A percentile compares a stretch with the other conserved stretches of the same genome.
phyloP scores from a whole-genome alignment of 139 green algal species.

The Coccomyxa sp. region DNA sequence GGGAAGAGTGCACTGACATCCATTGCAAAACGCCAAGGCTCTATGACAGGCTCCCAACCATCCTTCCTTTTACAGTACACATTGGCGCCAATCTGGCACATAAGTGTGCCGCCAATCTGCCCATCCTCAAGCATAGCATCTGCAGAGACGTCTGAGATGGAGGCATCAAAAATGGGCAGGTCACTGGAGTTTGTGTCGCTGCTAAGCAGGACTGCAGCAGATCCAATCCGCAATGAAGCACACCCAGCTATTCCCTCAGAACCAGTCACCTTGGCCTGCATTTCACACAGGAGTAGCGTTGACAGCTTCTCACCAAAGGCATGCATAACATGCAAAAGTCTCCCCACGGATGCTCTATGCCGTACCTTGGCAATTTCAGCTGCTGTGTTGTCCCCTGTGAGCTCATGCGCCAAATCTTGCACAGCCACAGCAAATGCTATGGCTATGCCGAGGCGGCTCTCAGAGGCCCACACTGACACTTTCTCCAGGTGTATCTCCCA shows the following conservation, averaged over 20 bases:
- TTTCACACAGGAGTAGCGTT: no score
- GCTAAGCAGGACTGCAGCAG: conserved; percentile 15
- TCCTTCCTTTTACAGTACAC: conserved; percentile 55
- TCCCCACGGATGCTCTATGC: not conserved
- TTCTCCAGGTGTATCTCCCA: conserved; percentile 17
- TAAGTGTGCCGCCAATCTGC: not conserved
- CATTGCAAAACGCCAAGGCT: conserved; percentile 50
- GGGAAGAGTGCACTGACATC: not conserved
- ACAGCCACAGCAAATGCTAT: conserved; percentile 6
- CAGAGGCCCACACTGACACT: conserved; percentile 24
- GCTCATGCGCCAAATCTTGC: conserved; percentile 1
- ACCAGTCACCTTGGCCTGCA: not conserved
- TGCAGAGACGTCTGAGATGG: conserved; percentile 3
- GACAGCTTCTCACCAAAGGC: no score
- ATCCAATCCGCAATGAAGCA: not conserved
- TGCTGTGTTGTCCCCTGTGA: not conserved
- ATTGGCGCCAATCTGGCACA: conserved; percentile 25
- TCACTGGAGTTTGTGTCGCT: conserved; percentile 7
- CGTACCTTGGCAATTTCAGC: not conserved
- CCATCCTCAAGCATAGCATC: conserved; percentile 4
- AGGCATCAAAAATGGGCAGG: conserved; percentile 14
- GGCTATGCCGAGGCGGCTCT: conserved; percentile 18
- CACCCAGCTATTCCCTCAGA: not conserved
- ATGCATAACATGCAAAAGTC: no score
- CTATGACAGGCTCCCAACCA: conserved; percentile 71